Evolutionary conservation across 2,329 filamentous ascomycete genomes (phyloP), one percentile per base, ranked within the genome.

Genomic region (Claviceps purpurea): DNA sequence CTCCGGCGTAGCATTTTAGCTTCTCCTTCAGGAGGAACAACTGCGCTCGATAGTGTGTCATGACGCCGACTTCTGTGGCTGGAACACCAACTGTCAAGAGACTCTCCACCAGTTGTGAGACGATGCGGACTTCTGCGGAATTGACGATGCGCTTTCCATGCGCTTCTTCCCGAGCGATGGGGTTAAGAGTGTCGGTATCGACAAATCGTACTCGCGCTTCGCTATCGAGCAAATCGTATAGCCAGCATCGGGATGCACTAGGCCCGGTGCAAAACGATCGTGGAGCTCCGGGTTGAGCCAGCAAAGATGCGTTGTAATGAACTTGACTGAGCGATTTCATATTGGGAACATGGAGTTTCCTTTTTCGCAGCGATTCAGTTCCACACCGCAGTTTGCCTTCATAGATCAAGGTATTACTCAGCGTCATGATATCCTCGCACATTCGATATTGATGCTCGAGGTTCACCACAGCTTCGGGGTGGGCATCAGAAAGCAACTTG

Each of bases 381-480:
- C 93, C 93, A 63, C 93, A 98, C 61, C 93, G 91, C 40, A 98
- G 76, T 39, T 83, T 80, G 4, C 90, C 91, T n/a, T 84, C 76
- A 69, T 98, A 98, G 61, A 98, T 96, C 52, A 98, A 77, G 1
- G 80, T 86, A 66, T 96, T 98, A 56, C 89, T 94, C 14, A 98
- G 77, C 2, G 84, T 78, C 91, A 97, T 97, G 55, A 98, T 87
- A 56, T 98, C 93, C 59, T 93, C 87, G 61, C 89, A 95, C 93
- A 98, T 98, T 55, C 93, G 88, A 64, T 98, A 98, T 65, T 98
- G 93, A 62, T 96, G 89, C 61, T 93, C 89, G 1, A 98, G 78
- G 56, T 87, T 95, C 56, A 94, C 88, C 2, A 98, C 90, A 1
- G 89, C 89, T 47, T 81, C 73, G 0, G 93, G 90, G 56, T 97